A percentile compares a stretch with the other conserved stretches of the same genome.
These are phyloP conservation scores for Liquidambar formosana DNA, from an alignment of 164 flowering plant species.

Conservation along the genomic window DNA sequence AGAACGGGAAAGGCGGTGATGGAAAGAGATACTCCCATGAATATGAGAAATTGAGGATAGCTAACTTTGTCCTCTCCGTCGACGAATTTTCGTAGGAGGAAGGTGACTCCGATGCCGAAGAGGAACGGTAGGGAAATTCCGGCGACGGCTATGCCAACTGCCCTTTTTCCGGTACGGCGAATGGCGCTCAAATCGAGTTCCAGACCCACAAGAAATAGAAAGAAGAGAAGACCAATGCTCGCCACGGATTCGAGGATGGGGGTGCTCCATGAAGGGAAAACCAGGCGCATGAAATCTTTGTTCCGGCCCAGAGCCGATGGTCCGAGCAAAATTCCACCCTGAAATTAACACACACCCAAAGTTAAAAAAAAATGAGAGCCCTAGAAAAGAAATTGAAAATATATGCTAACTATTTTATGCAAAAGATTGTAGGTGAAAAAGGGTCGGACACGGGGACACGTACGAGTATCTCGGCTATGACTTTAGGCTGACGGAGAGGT, in stretches of 20 bases:
- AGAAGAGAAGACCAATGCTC: slow-evolving; percentile 63
- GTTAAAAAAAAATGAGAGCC: no score
- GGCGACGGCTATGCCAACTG: slow-evolving; percentile 48
- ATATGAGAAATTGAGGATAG: slow-evolving; percentile 36
- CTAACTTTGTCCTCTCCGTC: slow-evolving; percentile 41
- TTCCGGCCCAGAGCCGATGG: slow-evolving; percentile 64
- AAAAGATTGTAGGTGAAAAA: not conserved
- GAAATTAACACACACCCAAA: no score
- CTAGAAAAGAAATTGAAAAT: no score
- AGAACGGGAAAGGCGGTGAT: slow-evolving; percentile 67
- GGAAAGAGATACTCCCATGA: slow-evolving; percentile 63
- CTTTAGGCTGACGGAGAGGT: slow-evolving; percentile 88
- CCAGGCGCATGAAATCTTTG: slow-evolving; percentile 29
- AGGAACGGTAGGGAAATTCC: slow-evolving; percentile 61
- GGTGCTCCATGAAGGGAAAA: slow-evolving; percentile 62
- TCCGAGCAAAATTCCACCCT: slow-evolving; percentile 73
- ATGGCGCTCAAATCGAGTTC: slow-evolving; percentile 54
- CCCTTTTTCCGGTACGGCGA: slow-evolving; percentile 45
- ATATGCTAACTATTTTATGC: no score
- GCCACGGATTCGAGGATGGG: slow-evolving; percentile 57
- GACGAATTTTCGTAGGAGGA: slow-evolving; percentile 31
- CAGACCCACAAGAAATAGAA: slow-evolving; percentile 65
- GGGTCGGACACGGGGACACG: slow-evolving; percentile 17
- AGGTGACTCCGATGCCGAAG: slow-evolving; percentile 41
- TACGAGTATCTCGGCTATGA: slow-evolving; percentile 80